Evolutionary conservation across 139 green algal species (phyloP).

Genomic region (Asterochloris erici): DNA sequence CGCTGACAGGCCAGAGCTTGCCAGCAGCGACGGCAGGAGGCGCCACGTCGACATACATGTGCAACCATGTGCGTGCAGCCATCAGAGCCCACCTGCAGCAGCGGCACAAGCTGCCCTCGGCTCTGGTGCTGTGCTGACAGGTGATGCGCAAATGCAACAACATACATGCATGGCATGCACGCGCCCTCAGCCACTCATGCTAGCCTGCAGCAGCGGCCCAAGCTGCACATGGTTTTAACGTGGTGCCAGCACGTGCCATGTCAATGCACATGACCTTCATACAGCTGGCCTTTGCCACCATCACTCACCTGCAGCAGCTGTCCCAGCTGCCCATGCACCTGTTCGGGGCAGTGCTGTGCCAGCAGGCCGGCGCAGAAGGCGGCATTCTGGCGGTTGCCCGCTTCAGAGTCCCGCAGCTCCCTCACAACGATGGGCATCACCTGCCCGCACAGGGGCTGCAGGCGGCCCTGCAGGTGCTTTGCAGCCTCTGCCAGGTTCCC

Average conservation of each 20-base stretch:
- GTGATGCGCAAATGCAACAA: not conserved
- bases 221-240: not conserved
- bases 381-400: conserved; percentile 69
- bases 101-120: not conserved
- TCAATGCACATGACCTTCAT: not conserved
- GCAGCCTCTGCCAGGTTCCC: too few species aligned
- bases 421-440: conserved; percentile 48
- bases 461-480: too few species aligned
- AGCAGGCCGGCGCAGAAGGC: conserved; percentile 60
- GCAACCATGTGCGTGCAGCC: not conserved
- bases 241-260: not conserved
- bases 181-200: too few species aligned
- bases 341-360: conserved; percentile 29
- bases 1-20: not conserved
- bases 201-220: too few species aligned
- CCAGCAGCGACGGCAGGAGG: not conserved
- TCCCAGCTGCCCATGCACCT: conserved; percentile 10
- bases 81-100: not conserved
- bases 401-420: conserved; percentile 57
- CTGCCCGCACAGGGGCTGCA: too few species aligned
- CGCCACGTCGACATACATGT: not conserved
- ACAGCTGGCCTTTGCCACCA: not conserved
- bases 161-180: not conserved
- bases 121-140: not conserved
- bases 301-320: conserved; percentile 49